Conservation (phyloP, 192 early-diverging fungal genomes). For the Backusella tarrabulga region DNA sequence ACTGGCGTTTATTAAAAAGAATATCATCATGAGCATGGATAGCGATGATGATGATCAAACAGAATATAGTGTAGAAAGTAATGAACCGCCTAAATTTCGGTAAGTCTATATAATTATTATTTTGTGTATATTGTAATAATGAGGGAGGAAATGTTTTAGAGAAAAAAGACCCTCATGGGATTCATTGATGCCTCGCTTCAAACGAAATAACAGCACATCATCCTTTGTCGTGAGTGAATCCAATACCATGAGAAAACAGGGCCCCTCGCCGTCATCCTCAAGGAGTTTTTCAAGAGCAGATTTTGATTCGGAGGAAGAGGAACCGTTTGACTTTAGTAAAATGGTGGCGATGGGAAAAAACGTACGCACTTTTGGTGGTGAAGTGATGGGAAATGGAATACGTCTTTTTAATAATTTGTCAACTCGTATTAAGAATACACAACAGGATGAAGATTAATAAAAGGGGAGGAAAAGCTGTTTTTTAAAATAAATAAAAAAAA, state of each 20-base stretch:
- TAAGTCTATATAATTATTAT: background rate
- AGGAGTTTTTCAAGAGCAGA: background rate
- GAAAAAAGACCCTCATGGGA: background rate
- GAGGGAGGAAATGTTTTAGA: background rate
- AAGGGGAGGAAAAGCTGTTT: background rate
- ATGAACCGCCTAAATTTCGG: background rate
- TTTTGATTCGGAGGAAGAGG: conserved; percentile 12
- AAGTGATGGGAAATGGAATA: conserved; percentile 29
- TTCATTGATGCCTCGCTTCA: background rate
- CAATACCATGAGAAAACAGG: background rate
- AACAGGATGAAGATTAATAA: background rate
- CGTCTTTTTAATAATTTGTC: conserved; percentile 29
- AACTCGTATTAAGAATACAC: conserved; percentile 21
- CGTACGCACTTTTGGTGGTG: conserved; percentile 24
- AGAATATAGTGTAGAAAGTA: background rate
- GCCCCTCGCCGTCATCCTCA: background rate
- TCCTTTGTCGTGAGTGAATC: background rate
- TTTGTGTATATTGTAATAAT: background rate
- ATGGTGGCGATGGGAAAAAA: conserved; percentile 34
- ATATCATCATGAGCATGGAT: conserved; percentile 39
- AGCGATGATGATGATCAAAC: conserved; percentile 23
- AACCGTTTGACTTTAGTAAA: conserved; percentile 33
- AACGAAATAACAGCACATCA: background rate
- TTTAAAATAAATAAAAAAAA: too few species aligned
- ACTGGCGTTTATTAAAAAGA: conserved; percentile 36